Evolutionary conservation across 2,329 filamentous ascomycete species (phyloP), one percentile per base, ranked within the genome.

Genomic region (Trichoderma brevicompactum): DNA sequence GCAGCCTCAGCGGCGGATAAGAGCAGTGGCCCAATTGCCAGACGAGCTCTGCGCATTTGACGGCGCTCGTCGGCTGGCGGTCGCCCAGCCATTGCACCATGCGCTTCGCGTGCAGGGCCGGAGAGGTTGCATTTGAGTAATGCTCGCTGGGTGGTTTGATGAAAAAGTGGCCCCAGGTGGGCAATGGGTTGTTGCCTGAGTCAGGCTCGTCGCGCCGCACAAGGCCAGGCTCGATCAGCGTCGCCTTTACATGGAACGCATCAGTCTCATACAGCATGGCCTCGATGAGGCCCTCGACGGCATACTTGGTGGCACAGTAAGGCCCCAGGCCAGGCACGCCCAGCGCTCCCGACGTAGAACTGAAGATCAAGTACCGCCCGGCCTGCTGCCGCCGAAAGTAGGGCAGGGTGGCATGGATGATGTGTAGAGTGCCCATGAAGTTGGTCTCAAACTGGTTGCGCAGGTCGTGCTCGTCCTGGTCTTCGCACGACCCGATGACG

Each of bases 401-500:
- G 0, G 94, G 93, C 43, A 98, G 80, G 1, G 91, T 94, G 19
- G 92, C 82, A 76, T 97, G 93, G 66, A 98, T 90, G 72, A 99
- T 97, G 78, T 98, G 91, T 66, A 98, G 79, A 0, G 93, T 96
- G 62, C 95, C 95, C 83, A 96, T 94, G 78, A 97, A 97, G 78
- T 99, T 99, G 23, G 94, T 97, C 81, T 96, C 92, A 79, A 98
- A 97, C 77, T 98, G 95, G 73, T 96, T 94, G 66, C 93, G 91
- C 70, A 98, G 86, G 74, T 98, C 95, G 76, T 93, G 89, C 75
- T 97, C 92, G 76, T 97, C 93, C 79, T 98, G 95, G 78, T 98
- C 95, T 79, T 98, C 95, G 78, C 94, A 97, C 1, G 94, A 89
- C 34, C 92, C 94, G 71, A 98, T 96, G 62, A 99, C 93, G 61